Conservation (phyloP, 2,329 filamentous ascomycete species). For the Xylariaceae sp. region DNA sequence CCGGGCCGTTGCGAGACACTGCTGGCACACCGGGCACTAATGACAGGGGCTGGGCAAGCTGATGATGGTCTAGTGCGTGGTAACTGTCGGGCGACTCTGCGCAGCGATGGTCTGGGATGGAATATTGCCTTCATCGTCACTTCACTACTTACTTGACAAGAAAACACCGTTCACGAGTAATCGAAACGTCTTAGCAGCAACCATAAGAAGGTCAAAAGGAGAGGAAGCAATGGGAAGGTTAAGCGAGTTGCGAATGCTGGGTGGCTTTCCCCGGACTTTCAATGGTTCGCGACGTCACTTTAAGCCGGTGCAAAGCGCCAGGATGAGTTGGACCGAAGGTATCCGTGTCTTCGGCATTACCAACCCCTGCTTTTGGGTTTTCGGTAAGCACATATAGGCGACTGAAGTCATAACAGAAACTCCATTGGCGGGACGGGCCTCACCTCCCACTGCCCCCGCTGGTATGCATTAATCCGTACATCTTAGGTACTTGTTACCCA, state of each 20-base stretch:
- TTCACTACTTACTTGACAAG: conserved; percentile 5
- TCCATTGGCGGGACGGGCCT: no score
- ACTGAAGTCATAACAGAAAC: no score
- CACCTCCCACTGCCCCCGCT: no score
- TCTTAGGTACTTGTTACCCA: no score
- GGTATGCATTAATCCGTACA: no score
- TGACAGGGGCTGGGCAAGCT: conserved; percentile 5
- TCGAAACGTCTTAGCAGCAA: neutral
- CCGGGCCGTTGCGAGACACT: conserved; percentile 53
- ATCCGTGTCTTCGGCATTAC: conserved; percentile 13
- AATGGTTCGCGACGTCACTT: conserved; percentile 26
- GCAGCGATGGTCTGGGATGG: conserved; percentile 22
- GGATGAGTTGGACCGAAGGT: conserved; percentile 17
- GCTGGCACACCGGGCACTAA: conserved; percentile 37
- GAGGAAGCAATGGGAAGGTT: neutral
- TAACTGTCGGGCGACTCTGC: conserved; percentile 18
- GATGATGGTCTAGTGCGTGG: conserved; percentile 20
- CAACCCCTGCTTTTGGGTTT: no score
- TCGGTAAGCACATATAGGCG: no score
- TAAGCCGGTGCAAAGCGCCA: conserved; percentile 31
- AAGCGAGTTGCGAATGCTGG: conserved; percentile 9
- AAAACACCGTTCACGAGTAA: neutral
- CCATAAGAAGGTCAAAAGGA: neutral
- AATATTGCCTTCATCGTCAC: conserved; percentile 26
- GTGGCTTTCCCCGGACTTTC: conserved; percentile 22